phyloP scores from a whole-genome alignment of 352 stramenopile genomes.

The Phytophthora litchii region DNA sequence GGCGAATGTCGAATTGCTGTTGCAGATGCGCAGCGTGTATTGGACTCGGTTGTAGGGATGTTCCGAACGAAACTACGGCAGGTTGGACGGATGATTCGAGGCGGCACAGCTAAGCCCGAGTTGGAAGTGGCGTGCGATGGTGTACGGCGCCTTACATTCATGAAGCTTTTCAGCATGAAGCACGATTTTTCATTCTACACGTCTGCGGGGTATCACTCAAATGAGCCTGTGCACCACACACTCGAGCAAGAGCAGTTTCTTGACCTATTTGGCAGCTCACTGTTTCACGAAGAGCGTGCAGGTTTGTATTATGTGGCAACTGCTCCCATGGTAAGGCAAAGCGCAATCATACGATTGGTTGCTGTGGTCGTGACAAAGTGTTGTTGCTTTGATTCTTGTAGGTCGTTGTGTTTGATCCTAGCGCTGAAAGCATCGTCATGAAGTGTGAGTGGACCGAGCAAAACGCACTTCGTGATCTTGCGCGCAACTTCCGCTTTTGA shows the following conservation, averaged over 20 bases:
- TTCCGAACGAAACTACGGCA: conserved; percentile 59
- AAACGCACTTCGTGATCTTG: conserved; percentile 66
- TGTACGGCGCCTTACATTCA: conserved; percentile 65
- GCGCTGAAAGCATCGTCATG: conserved; percentile 54
- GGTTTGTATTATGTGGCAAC: conserved; percentile 65
- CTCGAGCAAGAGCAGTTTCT: conserved; percentile 56
- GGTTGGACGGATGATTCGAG: conserved; percentile 30
- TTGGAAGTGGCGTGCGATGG: conserved; percentile 60
- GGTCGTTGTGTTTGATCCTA: conserved; percentile 70
- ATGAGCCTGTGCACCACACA: conserved; percentile 43
- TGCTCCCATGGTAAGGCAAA: conserved; percentile 62
- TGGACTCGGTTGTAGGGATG: conserved; percentile 51
- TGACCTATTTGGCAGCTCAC: conserved; percentile 69
- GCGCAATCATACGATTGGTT: not conserved
- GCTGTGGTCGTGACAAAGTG: not conserved
- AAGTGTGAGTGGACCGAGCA: conserved; percentile 65
- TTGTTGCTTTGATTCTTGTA: conserved; percentile 26
- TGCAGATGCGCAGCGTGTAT: conserved; percentile 52
- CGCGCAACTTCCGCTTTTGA: conserved; percentile 75
- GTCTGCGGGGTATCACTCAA: conserved; percentile 56
- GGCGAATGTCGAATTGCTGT: conserved; percentile 62
- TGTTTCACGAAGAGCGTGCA: conserved; percentile 75
- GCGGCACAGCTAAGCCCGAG: conserved; percentile 13
- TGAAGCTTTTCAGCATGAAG: conserved; percentile 59
- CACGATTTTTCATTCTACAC: conserved; percentile 62